Conservation (phyloP, 2,329 filamentous ascomycete species). For the Simplicillium aogashimaense region DNA sequence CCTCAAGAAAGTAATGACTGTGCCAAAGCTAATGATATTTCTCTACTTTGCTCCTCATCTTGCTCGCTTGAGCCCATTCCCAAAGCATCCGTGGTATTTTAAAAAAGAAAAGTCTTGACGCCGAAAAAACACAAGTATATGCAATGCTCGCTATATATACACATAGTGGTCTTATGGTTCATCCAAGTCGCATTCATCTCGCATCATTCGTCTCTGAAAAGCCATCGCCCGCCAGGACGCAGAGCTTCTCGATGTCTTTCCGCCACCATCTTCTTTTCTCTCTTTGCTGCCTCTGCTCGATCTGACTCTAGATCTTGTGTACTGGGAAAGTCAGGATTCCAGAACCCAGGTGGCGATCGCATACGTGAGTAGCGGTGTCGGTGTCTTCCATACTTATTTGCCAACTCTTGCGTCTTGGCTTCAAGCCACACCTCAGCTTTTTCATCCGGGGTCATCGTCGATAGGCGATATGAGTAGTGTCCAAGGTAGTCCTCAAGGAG, state of each 20-base stretch:
- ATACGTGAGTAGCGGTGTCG: constrained; percentile 62
- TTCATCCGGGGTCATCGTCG: constrained; percentile 48
- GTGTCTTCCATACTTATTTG: constrained; percentile 70
- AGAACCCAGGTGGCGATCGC: constrained; percentile 76
- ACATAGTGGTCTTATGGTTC: background rate
- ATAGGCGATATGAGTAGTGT: constrained; percentile 47
- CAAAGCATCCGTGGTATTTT: no score
- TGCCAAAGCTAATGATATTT: no score
- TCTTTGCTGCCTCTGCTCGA: constrained; percentile 51
- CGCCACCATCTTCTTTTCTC: constrained; percentile 55
- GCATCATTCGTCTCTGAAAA: constrained; percentile 75
- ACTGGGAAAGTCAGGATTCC: constrained; percentile 79
- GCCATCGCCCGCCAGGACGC: constrained; percentile 64
- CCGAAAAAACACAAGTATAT: background rate
- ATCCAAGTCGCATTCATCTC: no score
- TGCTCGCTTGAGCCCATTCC: no score
- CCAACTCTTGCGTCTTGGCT: constrained; percentile 63
- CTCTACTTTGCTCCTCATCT: no score
- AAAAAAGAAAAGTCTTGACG: no score
- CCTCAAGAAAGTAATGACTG: no score
- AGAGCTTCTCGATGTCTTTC: constrained; percentile 76
- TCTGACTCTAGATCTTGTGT: constrained; percentile 71
- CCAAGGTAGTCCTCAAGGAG: constrained; percentile 49
- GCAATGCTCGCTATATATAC: background rate
- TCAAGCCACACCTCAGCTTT: constrained; percentile 60